Conservation (phyloP, 495 filamentous ascomycete species). For the Penicillium parvum region DNA sequence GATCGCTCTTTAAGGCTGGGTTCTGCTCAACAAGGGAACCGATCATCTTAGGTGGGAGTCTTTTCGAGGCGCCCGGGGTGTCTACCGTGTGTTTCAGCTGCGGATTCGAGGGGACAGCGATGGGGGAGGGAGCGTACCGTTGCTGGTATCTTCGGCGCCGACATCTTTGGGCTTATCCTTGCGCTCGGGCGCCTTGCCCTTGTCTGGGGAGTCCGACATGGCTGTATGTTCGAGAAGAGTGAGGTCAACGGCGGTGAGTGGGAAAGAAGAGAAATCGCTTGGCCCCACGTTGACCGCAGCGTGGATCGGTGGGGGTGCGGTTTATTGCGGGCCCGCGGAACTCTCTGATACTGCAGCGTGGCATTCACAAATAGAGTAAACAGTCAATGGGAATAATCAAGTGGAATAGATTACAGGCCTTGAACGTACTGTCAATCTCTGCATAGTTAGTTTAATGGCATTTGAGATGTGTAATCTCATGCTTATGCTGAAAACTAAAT, state of each 20-base stretch:
- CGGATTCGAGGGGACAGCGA: constrained; percentile 3
- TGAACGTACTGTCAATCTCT: no score
- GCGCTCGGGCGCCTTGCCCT: constrained; percentile 37
- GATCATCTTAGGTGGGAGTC: constrained; percentile 39
- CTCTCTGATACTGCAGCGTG: no score
- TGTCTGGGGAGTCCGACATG: constrained; percentile 41
- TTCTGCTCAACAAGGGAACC: constrained; percentile 46
- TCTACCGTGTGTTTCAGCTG: constrained; percentile 16
- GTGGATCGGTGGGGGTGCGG: constrained; percentile 18
- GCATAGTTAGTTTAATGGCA: background rate
- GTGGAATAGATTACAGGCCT: no score
- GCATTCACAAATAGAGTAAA: no score
- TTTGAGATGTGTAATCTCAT: no score
- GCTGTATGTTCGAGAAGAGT: constrained; percentile 2
- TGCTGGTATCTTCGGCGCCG: background rate
- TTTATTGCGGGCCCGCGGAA: background rate
- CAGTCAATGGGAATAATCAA: no score
- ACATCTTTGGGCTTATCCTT: constrained; percentile 15
- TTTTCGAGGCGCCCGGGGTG: constrained; percentile 30
- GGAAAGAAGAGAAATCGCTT: constrained; percentile 19
- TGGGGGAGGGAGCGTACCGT: constrained; percentile 7
- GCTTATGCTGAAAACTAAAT: no score
- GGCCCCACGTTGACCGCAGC: constrained; percentile 33
- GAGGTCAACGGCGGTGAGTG: constrained; percentile 10
- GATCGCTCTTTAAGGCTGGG: constrained; percentile 46